These are phyloP conservation scores for Saprolegnia diclina DNA, from an alignment of 352 stramenopile species.

Conservation along the genomic window DNA sequence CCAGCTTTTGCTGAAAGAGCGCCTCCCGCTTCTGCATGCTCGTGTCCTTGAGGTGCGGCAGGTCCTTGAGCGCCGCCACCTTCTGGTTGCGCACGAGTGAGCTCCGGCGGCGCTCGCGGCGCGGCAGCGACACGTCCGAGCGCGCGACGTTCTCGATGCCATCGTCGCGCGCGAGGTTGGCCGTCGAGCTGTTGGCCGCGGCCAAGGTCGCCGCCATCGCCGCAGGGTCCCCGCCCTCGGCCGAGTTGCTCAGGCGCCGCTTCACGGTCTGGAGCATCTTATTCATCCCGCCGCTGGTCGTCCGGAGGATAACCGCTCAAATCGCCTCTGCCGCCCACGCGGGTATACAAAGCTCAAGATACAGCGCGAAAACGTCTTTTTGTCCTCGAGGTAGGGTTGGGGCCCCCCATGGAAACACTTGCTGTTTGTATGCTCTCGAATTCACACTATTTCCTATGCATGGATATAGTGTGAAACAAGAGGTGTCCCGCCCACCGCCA, in stretches of 20 bases:
- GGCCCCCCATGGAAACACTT: constrained; percentile 1
- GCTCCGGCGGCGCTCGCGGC: constrained; percentile 70
- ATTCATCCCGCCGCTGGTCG: constrained; percentile 48
- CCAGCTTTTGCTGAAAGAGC: constrained; percentile 95
- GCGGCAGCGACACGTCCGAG: constrained; percentile 77
- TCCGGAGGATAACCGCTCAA: constrained; percentile 24
- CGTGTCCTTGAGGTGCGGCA: constrained; percentile 82
- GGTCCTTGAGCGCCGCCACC: constrained; percentile 78
- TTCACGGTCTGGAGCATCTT: constrained; percentile 87
- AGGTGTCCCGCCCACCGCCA: not conserved
- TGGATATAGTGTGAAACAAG: not conserved
- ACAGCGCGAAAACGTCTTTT: not conserved
- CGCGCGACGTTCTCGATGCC: constrained; percentile 58
- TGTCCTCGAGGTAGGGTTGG: constrained; percentile 21
- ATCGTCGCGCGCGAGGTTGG: constrained; percentile 10
- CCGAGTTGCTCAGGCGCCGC: constrained; percentile 82
- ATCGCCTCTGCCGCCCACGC: constrained; percentile 23
- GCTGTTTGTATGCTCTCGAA: not conserved
- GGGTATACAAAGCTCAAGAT: constrained; percentile 24
- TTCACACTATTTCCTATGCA: not conserved
- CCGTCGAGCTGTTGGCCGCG: constrained; percentile 7
- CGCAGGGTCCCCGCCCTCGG: constrained; percentile 33
- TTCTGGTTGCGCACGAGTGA: constrained; percentile 83
- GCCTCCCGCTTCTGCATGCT: constrained; percentile 77
- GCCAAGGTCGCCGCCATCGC: constrained; percentile 7